Evolutionary conservation across 257 asterid genomes (phyloP), one percentile per base, ranked within the genome.

Genomic region (Agastache rugosa): DNA sequence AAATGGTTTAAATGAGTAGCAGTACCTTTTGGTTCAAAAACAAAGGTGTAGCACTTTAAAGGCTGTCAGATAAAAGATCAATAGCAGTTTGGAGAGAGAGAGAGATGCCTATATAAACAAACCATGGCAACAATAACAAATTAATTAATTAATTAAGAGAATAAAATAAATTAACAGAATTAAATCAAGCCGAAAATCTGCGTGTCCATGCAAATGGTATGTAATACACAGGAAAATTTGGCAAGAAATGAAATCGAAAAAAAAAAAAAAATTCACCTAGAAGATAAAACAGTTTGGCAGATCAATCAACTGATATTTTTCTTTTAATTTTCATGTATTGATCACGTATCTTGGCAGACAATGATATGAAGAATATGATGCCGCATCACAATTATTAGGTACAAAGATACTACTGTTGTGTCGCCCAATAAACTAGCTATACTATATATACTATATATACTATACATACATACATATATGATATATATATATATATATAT

Each of bases 351-450:
- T 44, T 27, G 16, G 23, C 54, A 17, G 77, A 71, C 75, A 80
- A 71, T 71, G 84, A 31, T 31, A 31, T 31, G 6, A 31, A 0
- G 37, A 31, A 31, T 31, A 31, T 31, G 37, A 80, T 39, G 14
- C 5, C 16, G 17, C 76, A 53, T 53, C 75, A 70, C 73, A 69
- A 67, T 51, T 64, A 75, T 64, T 75, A 63, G 72, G 67, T 71
- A 65, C 47, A 76, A 78, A 77, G 69, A 68, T 68, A 78, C 73
- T 71, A 37, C 50, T 48, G 15, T 39, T 44, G 61, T 8, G 10
- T 48, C 15, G 22, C 55, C 54, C 17, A 48, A 47, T 47, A 14
- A 47, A 14, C 16, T 45, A 14, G 1, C 42, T 35, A 70, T 29
- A 64, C 59, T 53, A 27, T 8, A 4, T 54, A 44, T 63, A 44